phyloP scores from a whole-genome alignment of 2,329 filamentous ascomycete genomes.

The Acrocalymma vagum region DNA sequence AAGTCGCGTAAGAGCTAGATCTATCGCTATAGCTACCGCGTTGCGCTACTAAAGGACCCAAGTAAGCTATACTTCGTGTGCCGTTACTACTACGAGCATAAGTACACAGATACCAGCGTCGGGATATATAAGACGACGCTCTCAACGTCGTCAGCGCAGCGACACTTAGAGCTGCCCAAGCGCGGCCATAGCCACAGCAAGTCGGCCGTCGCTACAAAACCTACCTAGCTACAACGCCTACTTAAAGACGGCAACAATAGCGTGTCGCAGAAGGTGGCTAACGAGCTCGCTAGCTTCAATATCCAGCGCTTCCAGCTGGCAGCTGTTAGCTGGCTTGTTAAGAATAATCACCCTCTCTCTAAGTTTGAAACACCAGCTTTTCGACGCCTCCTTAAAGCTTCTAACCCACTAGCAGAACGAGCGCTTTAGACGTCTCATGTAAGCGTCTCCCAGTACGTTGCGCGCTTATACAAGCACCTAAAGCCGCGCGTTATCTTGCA shows the following conservation, averaged over 20 bases:
- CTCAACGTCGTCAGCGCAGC: too few species aligned
- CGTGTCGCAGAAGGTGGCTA: slow-evolving; percentile 1
- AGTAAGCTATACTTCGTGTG: neutral
- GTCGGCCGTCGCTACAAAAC: too few species aligned
- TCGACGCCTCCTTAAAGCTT: neutral
- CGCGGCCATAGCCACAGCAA: too few species aligned
- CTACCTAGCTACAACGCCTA: too few species aligned
- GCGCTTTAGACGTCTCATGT: slow-evolving; percentile 7
- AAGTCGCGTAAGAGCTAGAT: slow-evolving; percentile 1
- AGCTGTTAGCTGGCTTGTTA: slow-evolving; percentile 8
- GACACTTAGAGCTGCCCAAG: too few species aligned
- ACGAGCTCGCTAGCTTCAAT: slow-evolving; percentile 8
- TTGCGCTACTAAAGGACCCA: slow-evolving; percentile 2
- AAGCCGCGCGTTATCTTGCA: neutral
- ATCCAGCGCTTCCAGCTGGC: slow-evolving; percentile 8
- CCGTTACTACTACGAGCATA: too few species aligned
- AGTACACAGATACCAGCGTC: too few species aligned
- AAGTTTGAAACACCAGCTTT: slow-evolving; percentile 10
- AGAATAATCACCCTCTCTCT: slow-evolving; percentile 11
- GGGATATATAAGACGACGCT: too few species aligned
- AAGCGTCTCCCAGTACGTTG: slow-evolving; percentile 1
- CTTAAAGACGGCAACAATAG: too few species aligned
- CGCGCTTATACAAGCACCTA: slow-evolving; percentile 3
- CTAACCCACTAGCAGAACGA: slow-evolving; percentile 5
- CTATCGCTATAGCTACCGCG: slow-evolving; percentile 5